Evolutionary conservation across 2,329 filamentous ascomycete genomes (phyloP).

Genomic region (Fusarium sp.): DNA sequence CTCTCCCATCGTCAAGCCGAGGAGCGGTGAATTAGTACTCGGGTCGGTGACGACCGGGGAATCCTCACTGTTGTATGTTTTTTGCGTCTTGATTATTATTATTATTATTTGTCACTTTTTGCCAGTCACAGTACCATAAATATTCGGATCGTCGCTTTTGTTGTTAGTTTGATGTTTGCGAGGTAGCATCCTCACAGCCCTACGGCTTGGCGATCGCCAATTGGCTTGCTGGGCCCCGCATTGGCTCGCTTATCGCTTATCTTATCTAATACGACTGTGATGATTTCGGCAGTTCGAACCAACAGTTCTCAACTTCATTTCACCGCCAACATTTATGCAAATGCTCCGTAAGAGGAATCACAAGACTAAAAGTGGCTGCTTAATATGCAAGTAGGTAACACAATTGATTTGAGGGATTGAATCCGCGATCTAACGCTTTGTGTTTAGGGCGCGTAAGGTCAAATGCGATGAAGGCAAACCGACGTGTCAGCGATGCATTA

Average conservation of each 20-base stretch:
- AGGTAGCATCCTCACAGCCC: background rate
- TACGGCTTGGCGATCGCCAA: background rate
- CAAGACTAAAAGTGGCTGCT: slow-evolving; percentile 12
- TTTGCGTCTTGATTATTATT: too few relatives aligned
- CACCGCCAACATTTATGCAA: background rate
- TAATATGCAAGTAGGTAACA: background rate
- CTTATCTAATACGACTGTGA: background rate
- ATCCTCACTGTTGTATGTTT: slow-evolving; percentile 21
- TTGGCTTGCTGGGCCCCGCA: background rate
- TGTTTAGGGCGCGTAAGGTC: background rate
- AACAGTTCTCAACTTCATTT: background rate
- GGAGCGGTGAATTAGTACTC: slow-evolving; percentile 15
- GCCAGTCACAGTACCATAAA: rapidly evolving
- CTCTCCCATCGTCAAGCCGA: slow-evolving; percentile 18
- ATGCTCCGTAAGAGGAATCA: slow-evolving; percentile 14
- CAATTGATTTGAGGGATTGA: rapidly evolving
- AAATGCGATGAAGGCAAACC: slow-evolving; percentile 15
- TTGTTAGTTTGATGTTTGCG: background rate
- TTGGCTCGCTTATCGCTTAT: background rate
- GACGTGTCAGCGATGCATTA: slow-evolving; percentile 3
- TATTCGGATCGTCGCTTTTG: background rate
- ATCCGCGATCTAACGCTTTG: background rate
- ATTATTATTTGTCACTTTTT: background rate
- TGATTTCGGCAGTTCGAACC: background rate
- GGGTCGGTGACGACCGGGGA: slow-evolving; percentile 18